Conservation (phyloP, 257 asterid species). For the Petrea volubilis region DNA sequence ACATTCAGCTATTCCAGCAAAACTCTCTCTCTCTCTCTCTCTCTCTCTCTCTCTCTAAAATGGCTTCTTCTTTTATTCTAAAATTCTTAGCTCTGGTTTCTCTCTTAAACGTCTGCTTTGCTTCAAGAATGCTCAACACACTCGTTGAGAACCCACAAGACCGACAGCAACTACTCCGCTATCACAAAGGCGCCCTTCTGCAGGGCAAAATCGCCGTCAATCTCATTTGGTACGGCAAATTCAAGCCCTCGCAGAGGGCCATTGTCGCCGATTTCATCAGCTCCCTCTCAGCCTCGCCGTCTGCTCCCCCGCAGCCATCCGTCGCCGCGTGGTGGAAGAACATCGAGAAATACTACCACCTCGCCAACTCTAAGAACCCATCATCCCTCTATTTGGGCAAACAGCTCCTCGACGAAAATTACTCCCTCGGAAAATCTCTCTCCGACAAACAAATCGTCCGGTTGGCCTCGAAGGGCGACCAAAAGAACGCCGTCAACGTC, state of each 20-base stretch:
- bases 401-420: conserved; percentile 33
- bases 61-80: conserved; percentile 24
- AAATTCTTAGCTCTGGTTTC: conserved; percentile 12
- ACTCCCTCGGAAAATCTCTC: conserved; percentile 36
- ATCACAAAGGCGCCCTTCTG: conserved; percentile 73
- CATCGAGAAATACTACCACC: conserved; percentile 58
- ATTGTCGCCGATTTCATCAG: conserved; percentile 65
- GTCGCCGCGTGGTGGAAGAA: conserved; percentile 76
- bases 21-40: neutral
- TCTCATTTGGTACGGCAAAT: conserved; percentile 69
- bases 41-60: neutral
- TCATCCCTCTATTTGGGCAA: conserved; percentile 25
- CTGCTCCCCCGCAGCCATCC: conserved; percentile 45
- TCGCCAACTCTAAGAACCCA: conserved; percentile 43
- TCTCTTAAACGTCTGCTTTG: conserved; percentile 17
- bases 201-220: conserved; percentile 59
- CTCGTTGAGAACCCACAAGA: conserved; percentile 4
- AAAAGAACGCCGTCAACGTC: conserved; percentile 30
- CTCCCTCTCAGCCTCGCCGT: conserved; percentile 39
- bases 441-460: conserved; percentile 28
- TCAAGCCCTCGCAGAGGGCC: conserved; percentile 65
- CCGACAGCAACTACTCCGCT: conserved; percentile 36
- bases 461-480: conserved; percentile 26
- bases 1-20: neutral
- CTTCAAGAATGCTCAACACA: conserved; percentile 15